Conservation (phyloP, 2,329 filamentous ascomycete genomes). For the Pseudogymnoascus sp. region DNA sequence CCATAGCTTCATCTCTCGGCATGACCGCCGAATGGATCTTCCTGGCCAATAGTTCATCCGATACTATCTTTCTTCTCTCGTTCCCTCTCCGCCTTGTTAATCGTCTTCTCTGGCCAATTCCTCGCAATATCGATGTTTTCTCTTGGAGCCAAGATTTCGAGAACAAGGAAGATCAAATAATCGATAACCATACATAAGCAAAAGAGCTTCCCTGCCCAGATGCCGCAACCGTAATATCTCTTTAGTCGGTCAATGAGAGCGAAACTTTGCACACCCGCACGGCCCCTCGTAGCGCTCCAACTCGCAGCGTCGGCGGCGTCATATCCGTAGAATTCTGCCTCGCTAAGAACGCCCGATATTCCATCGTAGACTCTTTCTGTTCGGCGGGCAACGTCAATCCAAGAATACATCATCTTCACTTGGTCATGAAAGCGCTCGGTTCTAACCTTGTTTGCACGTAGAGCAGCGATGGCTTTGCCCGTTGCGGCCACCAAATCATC, state of each 20-base stretch:
- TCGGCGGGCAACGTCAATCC: constrained; percentile 88
- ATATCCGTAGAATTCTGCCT: constrained; percentile 82
- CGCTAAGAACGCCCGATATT: constrained; percentile 75
- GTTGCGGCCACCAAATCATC: constrained; percentile 89
- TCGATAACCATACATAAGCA: constrained; percentile 91
- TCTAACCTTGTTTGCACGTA: constrained; percentile 77
- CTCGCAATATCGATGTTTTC: constrained; percentile 80
- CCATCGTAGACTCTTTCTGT: constrained; percentile 94
- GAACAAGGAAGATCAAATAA: constrained; percentile 78
- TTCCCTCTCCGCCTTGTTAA: constrained; percentile 7
- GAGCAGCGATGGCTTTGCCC: constrained; percentile 74
- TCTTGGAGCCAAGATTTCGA: constrained; percentile 80
- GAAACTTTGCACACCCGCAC: constrained; percentile 69
- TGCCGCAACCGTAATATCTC: constrained; percentile 93
- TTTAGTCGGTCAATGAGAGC: constrained; percentile 91
- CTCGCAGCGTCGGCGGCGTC: constrained; percentile 51
- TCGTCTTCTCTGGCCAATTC: constrained; percentile 76
- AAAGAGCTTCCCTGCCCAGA: constrained; percentile 97
- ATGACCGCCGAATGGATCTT: not conserved
- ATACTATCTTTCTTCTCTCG: constrained; percentile 9
- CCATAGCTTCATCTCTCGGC: not conserved
- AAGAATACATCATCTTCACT: constrained; percentile 97
- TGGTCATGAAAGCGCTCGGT: constrained; percentile 95
- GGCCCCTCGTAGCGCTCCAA: constrained; percentile 62
- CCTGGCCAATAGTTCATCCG: not conserved